phyloP scores from a whole-genome alignment of 179 eudicot species.

The Actinidia chinensis region DNA sequence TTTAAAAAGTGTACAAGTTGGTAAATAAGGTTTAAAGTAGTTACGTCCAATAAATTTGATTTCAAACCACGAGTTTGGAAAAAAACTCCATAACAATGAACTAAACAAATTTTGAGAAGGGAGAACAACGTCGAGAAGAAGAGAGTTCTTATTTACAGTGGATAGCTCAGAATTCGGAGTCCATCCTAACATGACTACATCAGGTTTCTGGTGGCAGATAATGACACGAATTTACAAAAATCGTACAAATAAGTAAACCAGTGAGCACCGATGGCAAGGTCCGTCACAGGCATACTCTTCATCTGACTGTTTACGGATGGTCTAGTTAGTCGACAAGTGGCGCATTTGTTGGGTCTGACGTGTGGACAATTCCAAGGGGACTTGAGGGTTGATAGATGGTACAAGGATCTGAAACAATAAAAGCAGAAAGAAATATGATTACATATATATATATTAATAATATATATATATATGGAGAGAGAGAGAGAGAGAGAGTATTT shows the following conservation, averaged over 20 bases:
- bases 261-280: background rate
- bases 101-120: no score
- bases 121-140: background rate
- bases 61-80: no score
- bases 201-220: background rate
- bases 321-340: constrained; percentile 75
- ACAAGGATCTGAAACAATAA: constrained; percentile 58
- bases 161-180: background rate
- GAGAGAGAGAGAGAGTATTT: constrained; percentile 47
- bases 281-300: constrained; percentile 29
- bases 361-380: constrained; percentile 99
- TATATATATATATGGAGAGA: background rate
- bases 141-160: background rate
- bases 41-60: no score
- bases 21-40: no score
- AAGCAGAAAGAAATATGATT: background rate
- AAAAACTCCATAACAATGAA: no score
- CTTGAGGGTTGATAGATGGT: constrained; percentile 73
- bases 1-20: no score
- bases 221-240: constrained; percentile 10
- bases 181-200: background rate
- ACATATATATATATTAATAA: background rate
- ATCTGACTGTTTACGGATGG: constrained; percentile 30
- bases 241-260: background rate
- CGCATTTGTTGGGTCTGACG: constrained; percentile 99